A percentile compares a stretch with the other conserved stretches of the same genome.
Evolutionary conservation across 208 protist species (phyloP).

Genomic region (Wallacemonas sp.): DNA sequence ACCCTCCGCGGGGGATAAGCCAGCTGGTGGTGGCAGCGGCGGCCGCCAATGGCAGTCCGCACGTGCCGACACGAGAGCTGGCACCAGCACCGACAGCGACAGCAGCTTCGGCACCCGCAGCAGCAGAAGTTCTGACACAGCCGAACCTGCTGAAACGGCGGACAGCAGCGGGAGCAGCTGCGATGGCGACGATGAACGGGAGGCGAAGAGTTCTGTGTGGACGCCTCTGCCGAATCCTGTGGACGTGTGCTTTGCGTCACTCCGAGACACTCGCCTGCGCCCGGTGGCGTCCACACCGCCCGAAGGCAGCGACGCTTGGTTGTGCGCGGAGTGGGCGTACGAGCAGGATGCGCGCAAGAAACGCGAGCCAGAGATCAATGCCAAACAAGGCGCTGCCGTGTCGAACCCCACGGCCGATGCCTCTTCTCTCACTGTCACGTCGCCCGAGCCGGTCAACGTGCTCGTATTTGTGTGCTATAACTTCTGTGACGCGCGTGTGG

Average conservation of each 20-base stretch:
- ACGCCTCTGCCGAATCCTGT: background rate
- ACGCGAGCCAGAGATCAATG: too few species aligned
- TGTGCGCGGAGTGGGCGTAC: background rate
- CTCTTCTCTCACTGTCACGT: background rate
- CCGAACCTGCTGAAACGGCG: background rate
- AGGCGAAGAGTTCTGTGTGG: background rate
- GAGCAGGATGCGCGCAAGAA: background rate
- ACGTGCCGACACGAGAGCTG: too few species aligned
- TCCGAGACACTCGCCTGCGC: background rate
- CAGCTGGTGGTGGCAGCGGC: too few species aligned
- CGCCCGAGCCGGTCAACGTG: background rate
- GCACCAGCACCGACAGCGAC: too few species aligned
- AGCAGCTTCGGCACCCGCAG: background rate
- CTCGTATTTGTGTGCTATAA: background rate
- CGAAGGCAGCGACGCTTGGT: background rate
- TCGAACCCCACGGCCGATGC: too few species aligned
- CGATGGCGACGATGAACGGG: conserved; percentile 3
- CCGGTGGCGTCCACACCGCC: background rate
- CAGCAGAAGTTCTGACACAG: background rate
- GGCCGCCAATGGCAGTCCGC: too few species aligned
- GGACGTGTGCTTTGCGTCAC: background rate
- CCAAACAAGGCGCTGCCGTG: background rate
- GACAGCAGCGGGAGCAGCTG: background rate
- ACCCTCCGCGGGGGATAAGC: too few species aligned
- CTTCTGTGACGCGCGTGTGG: background rate